Evolutionary conservation across 2,329 filamentous ascomycete species (phyloP), one percentile per base, ranked within the genome.

Genomic region (Trichoderma cornu-damae): DNA sequence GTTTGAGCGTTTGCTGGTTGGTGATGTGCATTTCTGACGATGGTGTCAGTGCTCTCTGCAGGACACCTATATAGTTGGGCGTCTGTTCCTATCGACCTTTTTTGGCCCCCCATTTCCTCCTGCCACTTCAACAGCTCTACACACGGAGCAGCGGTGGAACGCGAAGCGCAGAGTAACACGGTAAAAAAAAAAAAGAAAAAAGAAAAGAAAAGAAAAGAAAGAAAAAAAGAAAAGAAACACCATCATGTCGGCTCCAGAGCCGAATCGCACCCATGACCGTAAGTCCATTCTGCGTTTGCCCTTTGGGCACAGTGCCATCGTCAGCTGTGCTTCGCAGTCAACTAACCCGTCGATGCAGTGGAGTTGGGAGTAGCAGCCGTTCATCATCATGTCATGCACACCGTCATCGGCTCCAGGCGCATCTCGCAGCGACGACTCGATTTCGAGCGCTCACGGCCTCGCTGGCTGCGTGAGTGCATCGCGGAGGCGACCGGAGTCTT

Each of bases 401-500:
- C 80, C 65, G 78, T 82, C 16, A 75, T 82, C 8, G 66, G 74
- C 20, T 62, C 75, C 3, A 77, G 76, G 60, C 75, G 79, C 8
- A 75, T 84, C 7, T 78, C 79, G 3, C 75, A 82, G 63, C 72
- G 77, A 14, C 80, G 76, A 61, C 75, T 84, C 50, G 71, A 79
- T 63, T 82, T 82, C 59, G 81, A 84, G 66, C 74, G 78, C 60
- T 59, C 68, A 3, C 72, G 81, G 48, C 81, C 81, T 9, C 70
- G 78, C 58, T 79, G 77, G 73, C 67, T 83, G 35, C 70, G 81
- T 51, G 79, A 84, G 64, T 79, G 78, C 70, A 70, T 78, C 60
- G 81, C 78, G 3, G 81, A 84, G 65, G 79, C 79, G 3, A 78
- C 78, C 1, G 80, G 81, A 3, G 79, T 82, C 3, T 83, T 83